Percentiles rank a stretch among this genome's conserved stretches.
These are phyloP conservation scores for Orbilia ellipsospora DNA, from an alignment of 2,329 filamentous ascomycete genomes.

Conservation along the genomic window DNA sequence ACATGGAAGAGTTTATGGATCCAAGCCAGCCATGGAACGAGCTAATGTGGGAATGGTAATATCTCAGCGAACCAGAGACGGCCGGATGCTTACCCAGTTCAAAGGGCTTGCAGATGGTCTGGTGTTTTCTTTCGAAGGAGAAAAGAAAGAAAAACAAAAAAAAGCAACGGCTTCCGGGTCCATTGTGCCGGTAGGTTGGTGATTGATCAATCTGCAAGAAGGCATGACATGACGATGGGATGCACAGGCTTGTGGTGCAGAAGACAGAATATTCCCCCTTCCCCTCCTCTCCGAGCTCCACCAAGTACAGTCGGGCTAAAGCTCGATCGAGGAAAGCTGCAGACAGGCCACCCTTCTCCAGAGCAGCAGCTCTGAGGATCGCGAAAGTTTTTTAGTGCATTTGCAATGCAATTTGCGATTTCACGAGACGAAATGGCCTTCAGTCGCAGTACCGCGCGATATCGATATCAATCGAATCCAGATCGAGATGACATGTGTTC, in stretches of 20 bases:
- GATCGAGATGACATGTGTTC: slow-evolving; percentile 22
- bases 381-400: slow-evolving; percentile 1
- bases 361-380: neutral
- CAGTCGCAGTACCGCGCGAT: neutral
- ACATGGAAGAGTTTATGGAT: slow-evolving; percentile 27
- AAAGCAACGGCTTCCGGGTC: slow-evolving; percentile 46
- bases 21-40: slow-evolving; percentile 47
- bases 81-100: slow-evolving; percentile 40
- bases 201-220: too few species aligned
- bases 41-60: slow-evolving; percentile 12
- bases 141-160: slow-evolving; percentile 1
- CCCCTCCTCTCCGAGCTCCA: slow-evolving; percentile 21
- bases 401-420: neutral
- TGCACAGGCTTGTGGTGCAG: too few species aligned
- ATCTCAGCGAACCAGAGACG: slow-evolving; percentile 47
- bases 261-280: too few species aligned
- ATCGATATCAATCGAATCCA: slow-evolving; percentile 10
- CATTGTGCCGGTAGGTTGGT: slow-evolving; percentile 32
- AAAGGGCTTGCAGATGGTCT: slow-evolving; percentile 37
- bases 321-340: too few species aligned
- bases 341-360: too few species aligned
- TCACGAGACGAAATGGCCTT: too few species aligned
- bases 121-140: too few species aligned
- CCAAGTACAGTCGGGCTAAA: too few species aligned
- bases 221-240: too few species aligned